phyloP scores from a whole-genome alignment of 805 yeast species.

The Candida lessepsii region DNA sequence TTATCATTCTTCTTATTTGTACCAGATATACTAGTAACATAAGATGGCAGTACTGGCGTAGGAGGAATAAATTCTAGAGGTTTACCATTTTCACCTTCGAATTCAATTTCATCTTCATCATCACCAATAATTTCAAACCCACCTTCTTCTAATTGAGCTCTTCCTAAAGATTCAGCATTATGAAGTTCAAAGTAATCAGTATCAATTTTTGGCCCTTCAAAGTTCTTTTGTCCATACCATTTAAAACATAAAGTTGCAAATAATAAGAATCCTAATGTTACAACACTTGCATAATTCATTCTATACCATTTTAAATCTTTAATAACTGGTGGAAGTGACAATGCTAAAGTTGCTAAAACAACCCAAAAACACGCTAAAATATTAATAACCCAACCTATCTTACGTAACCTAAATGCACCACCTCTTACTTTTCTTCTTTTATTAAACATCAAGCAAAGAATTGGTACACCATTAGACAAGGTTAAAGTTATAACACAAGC shows the following conservation, averaged over 20 bases:
- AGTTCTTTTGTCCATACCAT: conserved; percentile 60
- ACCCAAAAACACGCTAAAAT: conserved; percentile 60
- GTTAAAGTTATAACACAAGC: conserved; percentile 75
- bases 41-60: conserved; percentile 10
- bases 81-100: conserved; percentile 4
- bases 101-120: conserved; percentile 14
- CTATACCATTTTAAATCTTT: conserved; percentile 33
- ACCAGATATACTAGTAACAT: background rate
- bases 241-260: conserved; percentile 53
- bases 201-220: conserved; percentile 63
- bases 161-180: conserved; percentile 24
- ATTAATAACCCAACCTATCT: conserved; percentile 65
- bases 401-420: conserved; percentile 62
- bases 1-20: background rate
- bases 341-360: conserved; percentile 51
- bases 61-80: conserved; percentile 10
- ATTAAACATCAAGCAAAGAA: conserved; percentile 57
- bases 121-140: conserved; percentile 18
- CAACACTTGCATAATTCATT: conserved; percentile 69
- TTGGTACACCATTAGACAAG: conserved; percentile 75
- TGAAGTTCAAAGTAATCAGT: conserved; percentile 41
- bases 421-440: conserved; percentile 63
- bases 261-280: conserved; percentile 46
- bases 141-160: conserved; percentile 10
- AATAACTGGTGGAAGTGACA: conserved; percentile 71